These are phyloP conservation scores for Juglanconis oblonga DNA, from an alignment of 2,329 filamentous ascomycete genomes.

Conservation along the genomic window DNA sequence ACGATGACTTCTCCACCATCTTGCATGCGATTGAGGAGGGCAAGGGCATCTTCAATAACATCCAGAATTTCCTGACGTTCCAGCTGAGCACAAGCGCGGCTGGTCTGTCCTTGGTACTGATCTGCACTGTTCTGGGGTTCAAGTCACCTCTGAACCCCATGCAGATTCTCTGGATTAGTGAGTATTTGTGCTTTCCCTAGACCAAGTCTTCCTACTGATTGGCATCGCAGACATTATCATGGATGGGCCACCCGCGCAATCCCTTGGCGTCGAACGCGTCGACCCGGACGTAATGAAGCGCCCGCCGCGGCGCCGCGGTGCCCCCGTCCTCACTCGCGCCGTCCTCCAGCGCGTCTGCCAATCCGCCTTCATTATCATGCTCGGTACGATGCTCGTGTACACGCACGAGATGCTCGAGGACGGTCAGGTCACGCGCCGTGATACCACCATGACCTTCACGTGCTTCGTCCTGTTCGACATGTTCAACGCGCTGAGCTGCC, in stretches of 20 bases:
- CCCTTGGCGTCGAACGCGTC: slow-evolving; percentile 90
- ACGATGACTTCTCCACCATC: slow-evolving; percentile 89
- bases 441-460: slow-evolving; percentile 99
- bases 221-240: slow-evolving; percentile 82
- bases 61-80: slow-evolving; percentile 98
- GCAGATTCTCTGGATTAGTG: slow-evolving; percentile 99
- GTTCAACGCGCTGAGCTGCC: slow-evolving; percentile 96
- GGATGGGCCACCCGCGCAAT: slow-evolving; percentile 97
- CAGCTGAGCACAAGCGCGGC: slow-evolving; percentile 97
- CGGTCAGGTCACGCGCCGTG: slow-evolving; percentile 79
- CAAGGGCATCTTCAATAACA: slow-evolving; percentile 99
- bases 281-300: slow-evolving; percentile 92
- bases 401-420: slow-evolving; percentile 85
- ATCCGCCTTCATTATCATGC: slow-evolving; percentile 85
- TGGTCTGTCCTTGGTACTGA: slow-evolving; percentile 81
- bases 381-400: slow-evolving; percentile 89
- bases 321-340: slow-evolving; percentile 82
- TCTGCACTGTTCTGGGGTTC: slow-evolving; percentile 90
- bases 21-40: slow-evolving; percentile 95
- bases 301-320: slow-evolving; percentile 80
- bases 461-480: slow-evolving; percentile 99
- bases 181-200: slow-evolving; percentile 31
- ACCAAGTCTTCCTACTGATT: slow-evolving; percentile 4
- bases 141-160: slow-evolving; percentile 96
- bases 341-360: slow-evolving; percentile 83